Evolutionary conservation across 108 stramenopile species (phyloP), one percentile per base, ranked within the genome.

Genomic region (Conticribra guillardii): DNA sequence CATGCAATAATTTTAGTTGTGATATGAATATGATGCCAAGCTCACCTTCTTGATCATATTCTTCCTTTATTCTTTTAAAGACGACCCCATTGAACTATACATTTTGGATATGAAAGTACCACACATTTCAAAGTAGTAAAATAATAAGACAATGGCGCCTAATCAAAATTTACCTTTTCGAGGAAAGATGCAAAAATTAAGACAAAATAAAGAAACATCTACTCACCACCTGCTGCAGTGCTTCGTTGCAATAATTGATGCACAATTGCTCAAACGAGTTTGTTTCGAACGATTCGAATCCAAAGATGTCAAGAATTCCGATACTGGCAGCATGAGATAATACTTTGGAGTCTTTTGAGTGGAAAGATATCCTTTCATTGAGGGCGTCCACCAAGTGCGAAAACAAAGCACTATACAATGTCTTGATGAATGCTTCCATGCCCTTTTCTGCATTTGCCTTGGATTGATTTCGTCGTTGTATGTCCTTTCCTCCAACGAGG

Each of bases 241-340:
- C 94, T 76, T 99, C 99, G 85, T 99, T 99, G 45, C 96, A 93
- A 70, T 93, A 98, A 77, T 99, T 99, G 82, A 99, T 99, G 66
- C 97, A 90, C 9, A 93, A 58, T 76, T 98, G 97, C 68, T 98
- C 97, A 75, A 96, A 96, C 66, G 70, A 83, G 82, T 98, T 91
- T 48, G 68, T 70, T 54, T 91, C 76, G 57, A 94, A 94, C 50
- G 96, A 89, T 69, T 99, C 98, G 67, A 99, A 99, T 16, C 98
- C 98, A 76, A 97, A 99, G 28, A 98, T 98, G 67, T 98, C 97
- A 7, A 97, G 74, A 15, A 98, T 96, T 64, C 97, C 96, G 57
- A 97, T 97, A 52, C 95, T 96, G 22, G 85, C 85, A 50, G 46
- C 63, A 46, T 56, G 37, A n/a, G 52, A 34, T 16, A 54, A 66